Percentiles rank a stretch among this genome's conserved stretches.
These are phyloP conservation scores for Bothriochloa decipiens DNA, from an alignment of 176 grass and related monocot species.

Conservation along the genomic window DNA sequence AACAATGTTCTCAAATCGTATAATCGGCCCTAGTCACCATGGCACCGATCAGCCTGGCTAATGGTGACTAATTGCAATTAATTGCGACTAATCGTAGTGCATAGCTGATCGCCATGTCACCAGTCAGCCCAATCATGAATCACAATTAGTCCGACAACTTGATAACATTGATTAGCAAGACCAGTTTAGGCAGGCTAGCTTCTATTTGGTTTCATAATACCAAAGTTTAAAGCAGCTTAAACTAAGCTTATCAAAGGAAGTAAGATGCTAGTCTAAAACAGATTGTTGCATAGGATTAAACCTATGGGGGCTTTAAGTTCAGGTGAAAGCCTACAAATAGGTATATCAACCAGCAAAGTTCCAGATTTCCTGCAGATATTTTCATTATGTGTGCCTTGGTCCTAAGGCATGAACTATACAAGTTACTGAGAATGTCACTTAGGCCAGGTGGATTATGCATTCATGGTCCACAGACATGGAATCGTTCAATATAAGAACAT, in stretches of 20 bases:
- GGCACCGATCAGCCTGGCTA: neutral
- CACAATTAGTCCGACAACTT: neutral
- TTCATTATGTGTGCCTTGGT: neutral
- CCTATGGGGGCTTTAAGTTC: neutral
- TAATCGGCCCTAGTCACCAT: neutral
- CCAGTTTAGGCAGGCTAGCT: neutral
- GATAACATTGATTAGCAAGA: conserved; percentile 10
- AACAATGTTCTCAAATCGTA: neutral
- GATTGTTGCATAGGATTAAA: neutral
- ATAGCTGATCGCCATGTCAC: neutral
- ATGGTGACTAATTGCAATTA: neutral
- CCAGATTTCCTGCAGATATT: neutral
- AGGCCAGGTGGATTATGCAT: neutral
- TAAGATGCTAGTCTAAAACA: neutral
- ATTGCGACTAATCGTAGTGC: neutral
- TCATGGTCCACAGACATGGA: neutral
- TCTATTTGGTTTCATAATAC: conserved; percentile 16
- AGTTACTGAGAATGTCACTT: neutral
- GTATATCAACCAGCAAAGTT: neutral
- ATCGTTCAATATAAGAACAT: neutral
- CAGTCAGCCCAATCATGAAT: neutral
- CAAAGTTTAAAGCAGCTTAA: neutral
- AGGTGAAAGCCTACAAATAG: neutral
- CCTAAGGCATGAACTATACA: neutral
- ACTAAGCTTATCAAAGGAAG: neutral